A percentile compares a stretch with the other conserved stretches of the same genome.
Conservation (phyloP, 1,284 basidiomycete genomes). For the Ceratobasidium sp. region DNA sequence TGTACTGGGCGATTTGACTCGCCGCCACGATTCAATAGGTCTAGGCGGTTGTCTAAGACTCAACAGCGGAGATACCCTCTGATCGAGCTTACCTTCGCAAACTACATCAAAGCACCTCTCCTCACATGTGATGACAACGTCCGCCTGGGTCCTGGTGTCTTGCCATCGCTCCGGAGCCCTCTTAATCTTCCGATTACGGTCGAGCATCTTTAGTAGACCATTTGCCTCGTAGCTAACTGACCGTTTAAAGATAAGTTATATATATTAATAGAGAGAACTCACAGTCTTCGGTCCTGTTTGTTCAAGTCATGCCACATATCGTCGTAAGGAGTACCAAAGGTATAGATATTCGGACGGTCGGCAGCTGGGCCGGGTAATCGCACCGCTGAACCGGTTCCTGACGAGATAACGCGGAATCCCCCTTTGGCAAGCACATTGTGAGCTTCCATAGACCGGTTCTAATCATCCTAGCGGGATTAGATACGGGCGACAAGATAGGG, state of each 20-base stretch:
- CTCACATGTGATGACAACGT: conserved; percentile 99
- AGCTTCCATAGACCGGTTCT: conserved; percentile 99
- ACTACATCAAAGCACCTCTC: conserved; percentile 99
- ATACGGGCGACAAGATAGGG: not conserved
- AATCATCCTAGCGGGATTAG: conserved; percentile 46
- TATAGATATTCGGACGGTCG: conserved; percentile 97
- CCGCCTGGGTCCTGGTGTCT: conserved; percentile 86
- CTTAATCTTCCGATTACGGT: conserved; percentile 95
- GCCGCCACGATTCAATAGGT: conserved; percentile 88
- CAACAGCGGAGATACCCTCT: conserved; percentile 36
- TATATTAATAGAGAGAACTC: conserved; percentile 56
- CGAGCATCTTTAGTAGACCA: conserved; percentile 97
- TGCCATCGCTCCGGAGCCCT: conserved; percentile 97
- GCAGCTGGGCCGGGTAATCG: conserved; percentile 95
- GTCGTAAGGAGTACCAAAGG: conserved; percentile 99
- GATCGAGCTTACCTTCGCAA: conserved; percentile 85
- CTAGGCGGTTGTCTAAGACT: conserved; percentile 62
- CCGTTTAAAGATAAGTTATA: not conserved
- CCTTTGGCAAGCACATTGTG: conserved; percentile 92
- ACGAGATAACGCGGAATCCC: conserved; percentile 92
- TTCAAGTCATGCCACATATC: conserved; percentile 95
- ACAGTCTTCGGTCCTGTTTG: conserved; percentile 88
- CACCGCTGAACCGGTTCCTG: conserved; percentile 96
- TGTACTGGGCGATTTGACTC: conserved; percentile 96
- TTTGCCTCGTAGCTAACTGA: conserved; percentile 88